Evolutionary conservation across 1,284 basidiomycete genomes (phyloP), one percentile per base, ranked within the genome.

Genomic region (Lentinus polychrous): DNA sequence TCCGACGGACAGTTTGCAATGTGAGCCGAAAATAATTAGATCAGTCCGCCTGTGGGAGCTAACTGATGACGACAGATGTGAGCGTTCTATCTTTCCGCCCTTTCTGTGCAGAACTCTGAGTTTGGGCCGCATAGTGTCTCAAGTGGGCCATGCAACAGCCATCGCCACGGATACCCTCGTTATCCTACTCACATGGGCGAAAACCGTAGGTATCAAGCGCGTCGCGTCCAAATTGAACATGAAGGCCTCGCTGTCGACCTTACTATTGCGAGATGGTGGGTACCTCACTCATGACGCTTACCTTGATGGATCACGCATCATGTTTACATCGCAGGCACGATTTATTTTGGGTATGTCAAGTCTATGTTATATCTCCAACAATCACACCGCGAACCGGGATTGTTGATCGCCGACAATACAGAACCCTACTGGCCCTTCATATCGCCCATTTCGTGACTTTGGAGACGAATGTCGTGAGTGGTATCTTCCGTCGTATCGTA

Each of bases 181-280:
- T 2, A 39, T 50, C 2, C 18, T 46, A 1, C 15, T 50, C 2
- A 50, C 45, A 6, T 42, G 36, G 38, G 22, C 23, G n/a, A 50
- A 50, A 36, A 46, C 49, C 12, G 20, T 39, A 10, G 18, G 36
- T 12, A 31, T 23, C 11, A 36, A 20, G 17, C 33, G 48, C 8
- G 44, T 27, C 15, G 46, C 34, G 17, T 35, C 37, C 8, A 23
- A 33, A 2, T 18, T 35, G 22, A 46, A 43, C 14, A 31, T 38
- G 32, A 18, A 31, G 34, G 27, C 45, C 1, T 8, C 7, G 18
- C 11, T 49, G n/a, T 36, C 43, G 24, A 51, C 49, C 2, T 22
- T 52, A 4, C 15, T 52, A 3, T 23, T 52, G 14, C 41, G 50
- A 35, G 50, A 52, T 43, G 50, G 50, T 52, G 32, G 23, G 45